phyloP scores from a whole-genome alignment of 2,329 filamentous ascomycete genomes.

The Ophiognomonia clavigignenti-juglandacearum region DNA sequence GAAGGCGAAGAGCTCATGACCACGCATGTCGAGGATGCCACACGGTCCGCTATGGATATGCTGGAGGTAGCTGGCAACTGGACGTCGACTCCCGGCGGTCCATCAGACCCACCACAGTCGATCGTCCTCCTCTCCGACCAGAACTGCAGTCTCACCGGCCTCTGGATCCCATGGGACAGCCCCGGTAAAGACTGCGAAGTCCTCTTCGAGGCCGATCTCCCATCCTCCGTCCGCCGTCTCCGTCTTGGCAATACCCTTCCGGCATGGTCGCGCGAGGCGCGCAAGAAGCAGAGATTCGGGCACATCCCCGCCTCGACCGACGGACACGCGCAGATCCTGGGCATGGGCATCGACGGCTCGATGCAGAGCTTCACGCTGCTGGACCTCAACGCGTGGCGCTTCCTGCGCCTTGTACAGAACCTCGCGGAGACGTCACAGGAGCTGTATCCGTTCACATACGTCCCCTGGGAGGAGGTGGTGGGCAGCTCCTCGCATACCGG shows the following conservation, averaged over 20 bases:
- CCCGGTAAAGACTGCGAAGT: slow-evolving; percentile 36
- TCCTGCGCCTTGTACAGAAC: slow-evolving; percentile 71
- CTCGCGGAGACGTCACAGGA: slow-evolving; percentile 46
- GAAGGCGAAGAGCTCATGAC: not conserved
- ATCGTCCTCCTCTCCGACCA: slow-evolving; percentile 45
- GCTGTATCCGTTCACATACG: slow-evolving; percentile 45
- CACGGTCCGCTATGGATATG: slow-evolving; percentile 39
- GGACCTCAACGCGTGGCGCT: slow-evolving; percentile 53
- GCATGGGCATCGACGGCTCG: slow-evolving; percentile 64
- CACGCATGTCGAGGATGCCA: slow-evolving; percentile 41
- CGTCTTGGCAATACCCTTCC: slow-evolving; percentile 48
- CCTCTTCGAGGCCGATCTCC: slow-evolving; percentile 53
- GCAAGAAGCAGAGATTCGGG: slow-evolving; percentile 34
- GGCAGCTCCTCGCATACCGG: slow-evolving; percentile 17
- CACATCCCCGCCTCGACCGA: slow-evolving; percentile 37
- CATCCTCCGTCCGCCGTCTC: slow-evolving; percentile 52
- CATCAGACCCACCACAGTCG: slow-evolving; percentile 28
- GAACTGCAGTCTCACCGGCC: slow-evolving; percentile 40
- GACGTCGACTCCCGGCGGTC: not conserved
- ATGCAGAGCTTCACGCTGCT: slow-evolving; percentile 67
- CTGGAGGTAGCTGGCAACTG: slow-evolving; percentile 36
- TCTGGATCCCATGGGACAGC: slow-evolving; percentile 44
- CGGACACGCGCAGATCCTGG: slow-evolving; percentile 53
- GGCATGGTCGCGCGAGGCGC: slow-evolving; percentile 36
- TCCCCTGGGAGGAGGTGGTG: slow-evolving; percentile 19